These are phyloP conservation scores for Xylaria sp. DNA, from an alignment of 2,329 filamentous ascomycete species.

Conservation along the genomic window DNA sequence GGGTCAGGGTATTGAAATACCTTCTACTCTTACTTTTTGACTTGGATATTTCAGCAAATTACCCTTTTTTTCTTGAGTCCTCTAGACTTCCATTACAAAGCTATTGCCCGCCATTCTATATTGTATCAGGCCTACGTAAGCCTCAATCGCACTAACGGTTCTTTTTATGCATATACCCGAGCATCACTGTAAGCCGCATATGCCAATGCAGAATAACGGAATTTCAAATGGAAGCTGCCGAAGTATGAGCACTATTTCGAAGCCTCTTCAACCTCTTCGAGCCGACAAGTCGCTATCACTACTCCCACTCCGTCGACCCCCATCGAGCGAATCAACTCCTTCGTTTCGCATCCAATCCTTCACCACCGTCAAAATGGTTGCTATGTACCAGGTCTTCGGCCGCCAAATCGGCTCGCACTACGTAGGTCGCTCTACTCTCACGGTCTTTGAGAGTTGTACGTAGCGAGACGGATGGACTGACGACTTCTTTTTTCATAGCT, in stretches of 20 bases:
- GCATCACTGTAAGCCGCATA: slow-evolving; percentile 20
- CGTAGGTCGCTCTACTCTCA: slow-evolving; percentile 55
- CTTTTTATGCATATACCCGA: slow-evolving; percentile 3
- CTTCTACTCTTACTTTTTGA: no score
- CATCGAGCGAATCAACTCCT: slow-evolving; percentile 38
- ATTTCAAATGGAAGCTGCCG: slow-evolving; percentile 43
- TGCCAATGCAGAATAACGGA: slow-evolving; percentile 32
- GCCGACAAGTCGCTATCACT: slow-evolving; percentile 31
- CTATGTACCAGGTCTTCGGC: slow-evolving; percentile 66
- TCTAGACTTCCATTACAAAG: not conserved
- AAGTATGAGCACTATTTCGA: slow-evolving; percentile 46
- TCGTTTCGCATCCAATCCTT: slow-evolving; percentile 39
- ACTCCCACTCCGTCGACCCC: slow-evolving; percentile 34
- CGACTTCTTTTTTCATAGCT: slow-evolving; percentile 54
- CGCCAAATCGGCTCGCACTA: slow-evolving; percentile 70
- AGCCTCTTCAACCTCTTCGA: slow-evolving; percentile 37
- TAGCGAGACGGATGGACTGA: slow-evolving; percentile 32
- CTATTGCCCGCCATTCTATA: no score
- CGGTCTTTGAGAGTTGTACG: slow-evolving; percentile 5
- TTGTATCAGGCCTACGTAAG: no score
- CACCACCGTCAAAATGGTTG: slow-evolving; percentile 57
- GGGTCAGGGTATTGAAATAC: no score
- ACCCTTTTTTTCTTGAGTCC: no score
- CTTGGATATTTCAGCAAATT: no score
- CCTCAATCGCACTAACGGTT: no score